Evolutionary conservation across 768 basidiomycete genomes (phyloP), one percentile per base, ranked within the genome.

Genomic region (Mycena alexandri): DNA sequence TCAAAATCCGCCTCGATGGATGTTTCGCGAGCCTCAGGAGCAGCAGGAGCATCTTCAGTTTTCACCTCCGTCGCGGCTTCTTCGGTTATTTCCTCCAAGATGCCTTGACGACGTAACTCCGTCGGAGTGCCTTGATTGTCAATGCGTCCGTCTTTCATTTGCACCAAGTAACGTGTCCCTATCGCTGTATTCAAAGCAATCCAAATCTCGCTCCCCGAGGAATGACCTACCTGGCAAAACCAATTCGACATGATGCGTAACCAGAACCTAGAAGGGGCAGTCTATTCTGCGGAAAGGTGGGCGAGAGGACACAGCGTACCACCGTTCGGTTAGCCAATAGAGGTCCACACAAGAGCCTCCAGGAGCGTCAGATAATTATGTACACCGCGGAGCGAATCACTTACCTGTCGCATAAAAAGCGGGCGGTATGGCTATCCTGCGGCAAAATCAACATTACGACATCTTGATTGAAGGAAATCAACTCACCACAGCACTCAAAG

Each of bases 211-310:
- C 29, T 11, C 38, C 4, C 11, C 38, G 10, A 14, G 38, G 38
- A 17, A 13, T 21, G 2, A 17, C 6, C 13, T 13, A 2, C 88
- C 89, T 1, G 93, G 91, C 9, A 94, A 85, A n/a, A 94, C 89
- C 0, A 95, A 85, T 56, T 94, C 92, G 25, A 95, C 89, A 72
- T 95, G 93, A 67, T 95, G 94, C 0, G 93, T 93, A 43, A 95
- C 93, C 10, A 91, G 62, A 21, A 63, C 17, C 62, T 63, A 17
- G 53, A 54, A 14, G 2, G 41, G 3, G 42, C 33, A 9, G 25
- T 1, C 48, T 61, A n/a, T 51, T 29, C n/a, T 36, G 22, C 24
- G 29, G 5, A 17, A 81, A 87, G 73, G 69, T 85, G 21, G 87
- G 89, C 51, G 93, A 70, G 44, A 94, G 84, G 14, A 25, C 19